A percentile compares a stretch with the other conserved stretches of the same genome.
Evolutionary conservation across 2,329 filamentous ascomycete species (phyloP).

Genomic region (Periconia macrospinosa): DNA sequence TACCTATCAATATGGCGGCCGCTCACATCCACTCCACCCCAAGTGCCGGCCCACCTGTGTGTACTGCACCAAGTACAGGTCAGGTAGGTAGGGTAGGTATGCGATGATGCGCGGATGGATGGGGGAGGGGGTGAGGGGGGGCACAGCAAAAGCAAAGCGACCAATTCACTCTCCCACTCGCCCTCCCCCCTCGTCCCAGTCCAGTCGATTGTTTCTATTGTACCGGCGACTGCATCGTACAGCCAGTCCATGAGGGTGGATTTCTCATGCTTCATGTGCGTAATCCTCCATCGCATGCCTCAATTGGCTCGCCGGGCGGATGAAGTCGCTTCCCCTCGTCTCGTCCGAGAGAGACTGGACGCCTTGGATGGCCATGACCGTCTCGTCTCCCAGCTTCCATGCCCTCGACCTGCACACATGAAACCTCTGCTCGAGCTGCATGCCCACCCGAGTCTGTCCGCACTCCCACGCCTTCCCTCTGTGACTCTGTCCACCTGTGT

Average conservation of each 20-base stretch:
- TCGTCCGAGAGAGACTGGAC: constrained; percentile 8
- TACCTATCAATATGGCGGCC: not conserved
- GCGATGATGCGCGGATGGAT: no score
- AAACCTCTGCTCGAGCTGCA: constrained; percentile 8
- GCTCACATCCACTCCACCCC: constrained; percentile 1
- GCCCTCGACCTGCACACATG: constrained; percentile 5
- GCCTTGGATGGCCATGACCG: constrained; percentile 13
- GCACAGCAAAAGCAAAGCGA: constrained; percentile 6
- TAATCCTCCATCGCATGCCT: constrained; percentile 6
- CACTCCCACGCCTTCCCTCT: no score
- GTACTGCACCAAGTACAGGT: no score
- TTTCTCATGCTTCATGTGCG: constrained; percentile 13
- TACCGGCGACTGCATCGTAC: no score
- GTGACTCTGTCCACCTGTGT: not conserved
- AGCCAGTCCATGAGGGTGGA: no score
- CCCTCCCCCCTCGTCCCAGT: no score
- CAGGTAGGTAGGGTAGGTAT: no score
- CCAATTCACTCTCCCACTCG: constrained; percentile 2
- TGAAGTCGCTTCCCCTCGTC: constrained; percentile 11
- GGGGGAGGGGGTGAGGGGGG: no score
- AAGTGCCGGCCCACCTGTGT: constrained; percentile 10
- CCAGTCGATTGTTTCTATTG: no score
- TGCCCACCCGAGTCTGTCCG: constrained; percentile 20
- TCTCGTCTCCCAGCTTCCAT: not conserved
- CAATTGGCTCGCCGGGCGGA: constrained; percentile 18